Evolutionary conservation across 495 filamentous ascomycete species (phyloP).

Genomic region (Barbatosphaeria neglecta): DNA sequence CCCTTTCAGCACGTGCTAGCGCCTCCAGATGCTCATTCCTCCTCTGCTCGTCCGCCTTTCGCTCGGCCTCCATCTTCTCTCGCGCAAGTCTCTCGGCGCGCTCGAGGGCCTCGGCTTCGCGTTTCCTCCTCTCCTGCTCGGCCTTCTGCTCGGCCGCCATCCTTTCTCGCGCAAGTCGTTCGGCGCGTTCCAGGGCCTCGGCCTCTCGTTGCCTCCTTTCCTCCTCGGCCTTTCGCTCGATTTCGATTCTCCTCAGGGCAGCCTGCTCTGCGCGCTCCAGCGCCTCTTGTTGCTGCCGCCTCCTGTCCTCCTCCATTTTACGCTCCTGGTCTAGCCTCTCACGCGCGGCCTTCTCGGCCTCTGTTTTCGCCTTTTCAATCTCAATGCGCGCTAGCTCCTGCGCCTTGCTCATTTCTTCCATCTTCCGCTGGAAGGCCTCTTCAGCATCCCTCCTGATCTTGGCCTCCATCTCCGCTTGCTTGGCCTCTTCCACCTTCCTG

Average conservation of each 20-base stretch:
- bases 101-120: constrained; percentile 23
- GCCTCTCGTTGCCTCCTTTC: constrained; percentile 19
- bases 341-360: constrained; percentile 30
- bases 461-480: constrained; percentile 30
- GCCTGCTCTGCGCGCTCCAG: constrained; percentile 11
- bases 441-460: constrained; percentile 33
- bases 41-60: constrained; percentile 18
- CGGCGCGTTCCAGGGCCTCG: too few species aligned
- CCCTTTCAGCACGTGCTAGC: constrained; percentile 20
- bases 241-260: too few species aligned
- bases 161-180: constrained; percentile 19
- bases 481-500: constrained; percentile 25
- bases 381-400: too few species aligned
- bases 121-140: constrained; percentile 14
- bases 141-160: constrained; percentile 13
- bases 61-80: constrained; percentile 25
- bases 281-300: constrained; percentile 16
- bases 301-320: constrained; percentile 21
- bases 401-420: constrained; percentile 27
- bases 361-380: constrained; percentile 13
- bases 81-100: constrained; percentile 31
- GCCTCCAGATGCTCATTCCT: constrained; percentile 24
- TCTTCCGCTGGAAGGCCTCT: constrained; percentile 17
- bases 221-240: too few species aligned
- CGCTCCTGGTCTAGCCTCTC: constrained; percentile 24